Conservation (phyloP, 2,329 filamentous ascomycete species). For the Clonostachys solani region DNA sequence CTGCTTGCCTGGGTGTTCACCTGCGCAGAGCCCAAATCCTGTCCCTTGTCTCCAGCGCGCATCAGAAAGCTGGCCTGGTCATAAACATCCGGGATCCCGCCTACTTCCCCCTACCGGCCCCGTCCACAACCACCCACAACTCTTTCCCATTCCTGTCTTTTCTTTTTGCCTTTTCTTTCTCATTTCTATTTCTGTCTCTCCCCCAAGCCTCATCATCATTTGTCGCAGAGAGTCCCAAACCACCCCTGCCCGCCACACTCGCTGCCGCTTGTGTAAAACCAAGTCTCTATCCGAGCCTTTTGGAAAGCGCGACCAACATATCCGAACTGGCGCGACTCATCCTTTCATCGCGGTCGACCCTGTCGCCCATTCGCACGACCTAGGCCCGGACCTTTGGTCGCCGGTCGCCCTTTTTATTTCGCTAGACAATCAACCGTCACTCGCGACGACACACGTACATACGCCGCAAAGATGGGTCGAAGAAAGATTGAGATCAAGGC, state of each 20-base stretch:
- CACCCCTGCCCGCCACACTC: not conserved
- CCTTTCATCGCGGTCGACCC: not conserved
- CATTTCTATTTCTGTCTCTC: constrained; percentile 1
- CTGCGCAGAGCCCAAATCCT: too few species aligned
- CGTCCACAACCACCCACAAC: not conserved
- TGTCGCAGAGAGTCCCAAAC: not conserved
- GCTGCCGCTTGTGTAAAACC: not conserved
- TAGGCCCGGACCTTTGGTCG: too few species aligned
- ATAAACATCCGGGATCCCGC: not conserved
- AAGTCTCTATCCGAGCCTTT: not conserved
- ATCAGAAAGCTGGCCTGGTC: not conserved
- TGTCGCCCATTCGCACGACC: not conserved
- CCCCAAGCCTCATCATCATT: constrained; percentile 1
- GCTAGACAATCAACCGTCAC: not conserved
- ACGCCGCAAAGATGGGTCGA: constrained; percentile 68
- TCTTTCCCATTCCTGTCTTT: not conserved
- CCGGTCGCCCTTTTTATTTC: too few species aligned
- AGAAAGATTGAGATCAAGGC: constrained; percentile 99
- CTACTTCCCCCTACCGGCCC: not conserved
- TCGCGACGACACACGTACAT: not conserved
- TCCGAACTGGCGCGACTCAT: not conserved
- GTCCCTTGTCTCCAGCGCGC: not conserved
- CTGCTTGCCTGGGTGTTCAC: too few species aligned
- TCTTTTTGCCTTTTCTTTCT: not conserved
- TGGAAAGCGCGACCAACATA: not conserved